A percentile compares a stretch with the other conserved stretches of the same genome.
phyloP scores from a whole-genome alignment of 164 flowering plant species.

The Dillenia turbinata region DNA sequence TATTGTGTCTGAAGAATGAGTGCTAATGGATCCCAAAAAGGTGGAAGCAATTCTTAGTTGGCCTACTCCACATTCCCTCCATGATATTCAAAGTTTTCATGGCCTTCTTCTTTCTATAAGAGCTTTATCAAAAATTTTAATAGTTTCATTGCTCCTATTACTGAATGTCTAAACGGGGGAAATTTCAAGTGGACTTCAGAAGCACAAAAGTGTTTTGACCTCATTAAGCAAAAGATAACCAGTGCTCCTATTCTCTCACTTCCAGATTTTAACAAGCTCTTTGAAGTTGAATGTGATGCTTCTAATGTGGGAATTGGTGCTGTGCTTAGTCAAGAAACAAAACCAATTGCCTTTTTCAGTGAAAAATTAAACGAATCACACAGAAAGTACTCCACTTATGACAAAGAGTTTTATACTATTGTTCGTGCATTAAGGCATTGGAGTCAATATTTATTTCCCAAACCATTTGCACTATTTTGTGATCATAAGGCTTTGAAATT shows the following conservation, averaged over 20 bases:
- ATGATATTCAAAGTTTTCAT: constrained; percentile 19
- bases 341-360: constrained; percentile 15
- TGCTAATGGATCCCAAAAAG: constrained; percentile 17
- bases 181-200: constrained; percentile 7
- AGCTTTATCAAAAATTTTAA: constrained; percentile 19
- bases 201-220: constrained; percentile 1
- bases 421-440: constrained; percentile 5
- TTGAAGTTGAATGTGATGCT: constrained; percentile 24
- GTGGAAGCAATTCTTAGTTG: constrained; percentile 13
- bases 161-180: constrained; percentile 11
- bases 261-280: constrained; percentile 9
- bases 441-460: constrained; percentile 14
- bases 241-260: constrained; percentile 6
- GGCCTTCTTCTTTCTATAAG: constrained; percentile 20
- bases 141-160: constrained; percentile 9
- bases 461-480: background rate
- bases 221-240: no score
- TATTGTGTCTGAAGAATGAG: constrained; percentile 6
- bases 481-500: constrained; percentile 5
- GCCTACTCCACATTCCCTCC: constrained; percentile 3
- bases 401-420: constrained; percentile 22
- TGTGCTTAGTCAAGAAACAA: constrained; percentile 8
- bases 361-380: constrained; percentile 10
- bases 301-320: constrained; percentile 10
- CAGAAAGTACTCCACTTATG: constrained; percentile 17